Evolutionary conservation across 768 basidiomycete genomes (phyloP).

Genomic region (Rubroboletus satanas): DNA sequence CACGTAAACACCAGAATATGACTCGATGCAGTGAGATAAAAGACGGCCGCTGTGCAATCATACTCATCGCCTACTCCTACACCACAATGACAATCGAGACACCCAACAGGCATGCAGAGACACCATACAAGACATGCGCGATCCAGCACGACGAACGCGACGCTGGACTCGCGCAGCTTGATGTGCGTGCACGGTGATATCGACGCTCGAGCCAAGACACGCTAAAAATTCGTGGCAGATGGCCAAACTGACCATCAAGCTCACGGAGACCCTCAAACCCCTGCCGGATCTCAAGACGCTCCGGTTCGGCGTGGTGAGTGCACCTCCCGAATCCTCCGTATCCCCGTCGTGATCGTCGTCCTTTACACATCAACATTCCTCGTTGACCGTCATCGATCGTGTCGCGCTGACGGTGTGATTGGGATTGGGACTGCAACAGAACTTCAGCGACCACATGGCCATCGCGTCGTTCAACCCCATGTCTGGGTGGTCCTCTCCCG

Average conservation of each 20-base stretch:
- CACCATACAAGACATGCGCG: background rate
- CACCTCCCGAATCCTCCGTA: no score
- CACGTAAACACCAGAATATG: background rate
- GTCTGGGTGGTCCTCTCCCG: conserved; percentile 66
- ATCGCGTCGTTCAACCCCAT: conserved; percentile 57
- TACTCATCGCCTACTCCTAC: background rate
- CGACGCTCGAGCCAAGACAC: background rate
- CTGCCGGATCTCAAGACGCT: conserved; percentile 47
- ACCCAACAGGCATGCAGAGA: background rate
- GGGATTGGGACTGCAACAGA: background rate
- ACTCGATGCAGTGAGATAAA: background rate
- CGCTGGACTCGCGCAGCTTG: conserved; percentile 4
- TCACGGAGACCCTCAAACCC: conserved; percentile 46
- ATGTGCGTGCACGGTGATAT: conserved; percentile 16
- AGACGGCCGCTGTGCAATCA: background rate
- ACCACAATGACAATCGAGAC: conserved; percentile 3
- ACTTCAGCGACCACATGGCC: conserved; percentile 69
- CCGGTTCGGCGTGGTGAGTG: conserved; percentile 53
- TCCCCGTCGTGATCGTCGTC: background rate
- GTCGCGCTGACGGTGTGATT: background rate
- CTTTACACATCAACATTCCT: background rate
- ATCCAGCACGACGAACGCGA: background rate
- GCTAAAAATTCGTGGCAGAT: conserved; percentile 36
- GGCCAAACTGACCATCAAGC: conserved; percentile 48
- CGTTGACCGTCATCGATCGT: background rate